phyloP scores from a whole-genome alignment of 768 basidiomycete species.

The Boletellus ananas region DNA sequence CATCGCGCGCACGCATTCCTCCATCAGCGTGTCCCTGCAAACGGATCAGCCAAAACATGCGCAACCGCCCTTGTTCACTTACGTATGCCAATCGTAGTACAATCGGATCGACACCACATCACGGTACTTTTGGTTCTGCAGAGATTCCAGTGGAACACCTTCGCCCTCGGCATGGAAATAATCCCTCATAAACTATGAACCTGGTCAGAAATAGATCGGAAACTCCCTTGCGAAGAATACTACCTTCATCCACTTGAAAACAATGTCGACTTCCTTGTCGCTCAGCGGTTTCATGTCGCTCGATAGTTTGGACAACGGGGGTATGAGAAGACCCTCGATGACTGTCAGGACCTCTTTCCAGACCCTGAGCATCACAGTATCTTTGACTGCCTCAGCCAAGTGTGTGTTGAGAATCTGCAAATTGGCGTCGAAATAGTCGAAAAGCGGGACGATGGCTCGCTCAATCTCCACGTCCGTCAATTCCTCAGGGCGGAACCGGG shows the following conservation, averaged over 20 bases:
- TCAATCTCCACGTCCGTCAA: constrained; percentile 94
- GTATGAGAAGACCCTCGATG: constrained; percentile 85
- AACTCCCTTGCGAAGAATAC: background rate
- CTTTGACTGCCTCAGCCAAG: constrained; percentile 77
- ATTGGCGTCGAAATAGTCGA: constrained; percentile 96
- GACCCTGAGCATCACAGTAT: constrained; percentile 87
- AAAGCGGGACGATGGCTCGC: constrained; percentile 82
- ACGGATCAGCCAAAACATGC: constrained; percentile 5
- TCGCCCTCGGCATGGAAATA: constrained; percentile 96
- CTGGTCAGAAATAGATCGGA: background rate
- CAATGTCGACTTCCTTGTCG: constrained; percentile 97
- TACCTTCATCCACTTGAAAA: constrained; percentile 98
- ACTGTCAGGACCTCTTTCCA: constrained; percentile 95
- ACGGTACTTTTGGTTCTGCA: constrained; percentile 94
- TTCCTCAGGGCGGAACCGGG: constrained; percentile 72
- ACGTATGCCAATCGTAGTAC: constrained; percentile 97
- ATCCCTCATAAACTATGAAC: constrained; percentile 76
- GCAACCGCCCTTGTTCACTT: constrained; percentile 27
- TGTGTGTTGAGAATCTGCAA: constrained; percentile 87
- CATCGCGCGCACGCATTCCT: constrained; percentile 95
- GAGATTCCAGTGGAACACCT: constrained; percentile 76
- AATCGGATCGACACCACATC: constrained; percentile 86
- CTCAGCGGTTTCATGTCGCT: constrained; percentile 90
- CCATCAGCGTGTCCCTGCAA: constrained; percentile 75
- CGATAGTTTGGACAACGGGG: constrained; percentile 78